Percentiles rank a stretch among this genome's conserved stretches.
Conservation (phyloP, 176 grass and related monocot genomes). For the Phragmites australis region DNA sequence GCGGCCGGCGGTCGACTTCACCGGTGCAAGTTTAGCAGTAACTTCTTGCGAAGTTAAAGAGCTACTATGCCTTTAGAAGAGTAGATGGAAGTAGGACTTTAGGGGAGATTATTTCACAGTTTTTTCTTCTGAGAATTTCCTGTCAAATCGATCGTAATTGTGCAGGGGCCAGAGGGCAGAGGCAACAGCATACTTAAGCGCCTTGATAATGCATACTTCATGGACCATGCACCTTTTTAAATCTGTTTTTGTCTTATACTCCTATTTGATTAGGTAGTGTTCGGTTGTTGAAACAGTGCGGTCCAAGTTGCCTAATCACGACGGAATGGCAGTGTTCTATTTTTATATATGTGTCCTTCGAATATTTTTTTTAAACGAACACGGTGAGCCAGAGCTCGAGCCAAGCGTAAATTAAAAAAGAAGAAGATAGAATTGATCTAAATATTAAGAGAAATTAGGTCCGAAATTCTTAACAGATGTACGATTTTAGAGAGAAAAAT, state of each 20-base stretch:
- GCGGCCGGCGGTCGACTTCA: slow-evolving; percentile 12
- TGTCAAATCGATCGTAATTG: not conserved
- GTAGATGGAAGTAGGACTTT: too few species aligned
- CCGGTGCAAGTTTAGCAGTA: slow-evolving; percentile 16
- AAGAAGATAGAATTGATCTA: too few species aligned
- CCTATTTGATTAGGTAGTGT: not conserved
- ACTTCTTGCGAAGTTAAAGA: not conserved
- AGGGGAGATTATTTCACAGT: not conserved
- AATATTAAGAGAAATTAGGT: too few species aligned
- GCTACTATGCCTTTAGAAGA: too few species aligned
- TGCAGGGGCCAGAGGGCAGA: not conserved
- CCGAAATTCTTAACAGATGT: too few species aligned
- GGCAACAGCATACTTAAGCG: not conserved
- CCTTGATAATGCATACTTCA: not conserved
- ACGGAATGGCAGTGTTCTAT: not conserved
- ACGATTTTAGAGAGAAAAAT: too few species aligned
- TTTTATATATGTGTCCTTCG: not conserved
- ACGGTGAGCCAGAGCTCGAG: too few species aligned
- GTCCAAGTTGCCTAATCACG: slow-evolving; percentile 7
- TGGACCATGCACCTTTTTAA: not conserved
- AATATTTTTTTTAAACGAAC: too few species aligned
- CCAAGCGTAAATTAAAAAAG: too few species aligned
- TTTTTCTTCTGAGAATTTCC: not conserved
- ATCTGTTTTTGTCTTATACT: not conserved
- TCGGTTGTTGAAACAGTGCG: not conserved